phyloP scores from a whole-genome alignment of 192 early-diverging fungal species.

The Backusella westeae region DNA sequence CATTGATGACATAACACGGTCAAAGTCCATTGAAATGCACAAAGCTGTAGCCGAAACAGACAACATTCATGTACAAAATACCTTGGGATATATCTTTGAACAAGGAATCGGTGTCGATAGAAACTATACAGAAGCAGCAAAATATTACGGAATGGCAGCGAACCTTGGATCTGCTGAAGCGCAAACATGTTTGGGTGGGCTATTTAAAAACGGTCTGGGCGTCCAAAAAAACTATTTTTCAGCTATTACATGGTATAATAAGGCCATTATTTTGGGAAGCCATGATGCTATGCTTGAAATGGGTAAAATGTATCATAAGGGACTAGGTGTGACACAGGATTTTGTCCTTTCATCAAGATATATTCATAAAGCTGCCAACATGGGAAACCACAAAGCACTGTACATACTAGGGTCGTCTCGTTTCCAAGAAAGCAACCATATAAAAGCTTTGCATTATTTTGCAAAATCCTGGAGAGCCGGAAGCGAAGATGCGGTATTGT shows the following conservation, averaged over 20 bases:
- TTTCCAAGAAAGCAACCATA: neutral
- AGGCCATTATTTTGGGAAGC: neutral
- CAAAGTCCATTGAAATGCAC: neutral
- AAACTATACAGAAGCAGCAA: neutral
- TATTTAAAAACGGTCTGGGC: neutral
- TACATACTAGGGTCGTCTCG: neutral
- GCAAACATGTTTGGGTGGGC: neutral
- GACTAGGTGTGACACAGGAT: neutral
- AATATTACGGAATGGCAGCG: neutral
- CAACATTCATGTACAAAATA: neutral
- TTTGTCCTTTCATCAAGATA: neutral
- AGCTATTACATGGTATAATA: neutral
- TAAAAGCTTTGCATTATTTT: neutral
- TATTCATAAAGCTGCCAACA: neutral
- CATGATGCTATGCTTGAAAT: conserved; percentile 2
- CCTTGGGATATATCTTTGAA: neutral
- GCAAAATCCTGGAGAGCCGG: neutral
- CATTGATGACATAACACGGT: neutral
- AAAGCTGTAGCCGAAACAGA: neutral
- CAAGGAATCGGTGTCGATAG: neutral
- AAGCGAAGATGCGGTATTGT: neutral
- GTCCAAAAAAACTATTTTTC: neutral
- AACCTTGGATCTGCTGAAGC: neutral
- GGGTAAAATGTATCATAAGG: neutral
- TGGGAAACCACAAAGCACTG: neutral